These are phyloP conservation scores for Fusarium illudens DNA, from an alignment of 2,329 filamentous ascomycete species.

Conservation along the genomic window DNA sequence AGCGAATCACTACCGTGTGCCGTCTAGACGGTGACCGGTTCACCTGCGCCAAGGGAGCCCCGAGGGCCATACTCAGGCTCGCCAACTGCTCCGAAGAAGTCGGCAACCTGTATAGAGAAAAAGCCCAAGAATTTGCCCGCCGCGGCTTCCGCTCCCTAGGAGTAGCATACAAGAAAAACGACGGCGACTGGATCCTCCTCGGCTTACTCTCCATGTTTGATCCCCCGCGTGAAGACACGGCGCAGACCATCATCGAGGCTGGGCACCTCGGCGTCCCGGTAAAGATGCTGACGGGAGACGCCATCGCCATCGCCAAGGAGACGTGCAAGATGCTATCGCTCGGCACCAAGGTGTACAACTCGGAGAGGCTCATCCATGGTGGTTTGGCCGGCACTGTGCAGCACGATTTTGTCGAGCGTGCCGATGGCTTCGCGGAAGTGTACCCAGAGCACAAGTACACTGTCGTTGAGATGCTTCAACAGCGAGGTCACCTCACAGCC, in stretches of 20 bases:
- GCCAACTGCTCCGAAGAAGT: slow-evolving; percentile 9
- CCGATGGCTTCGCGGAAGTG: slow-evolving; percentile 24
- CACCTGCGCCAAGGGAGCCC: slow-evolving; percentile 16
- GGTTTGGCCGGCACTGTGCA: slow-evolving; percentile 19
- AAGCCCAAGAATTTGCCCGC: slow-evolving; percentile 22
- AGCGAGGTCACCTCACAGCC: slow-evolving; percentile 14
- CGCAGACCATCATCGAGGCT: slow-evolving; percentile 22
- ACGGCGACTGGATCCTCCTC: slow-evolving; percentile 18
- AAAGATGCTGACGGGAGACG: slow-evolving; percentile 28
- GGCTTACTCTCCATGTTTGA: slow-evolving; percentile 25
- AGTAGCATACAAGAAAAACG: slow-evolving; percentile 30
- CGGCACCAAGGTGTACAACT: slow-evolving; percentile 22
- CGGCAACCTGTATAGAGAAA: slow-evolving; percentile 16
- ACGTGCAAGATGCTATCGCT: slow-evolving; percentile 26
- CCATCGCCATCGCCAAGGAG: slow-evolving; percentile 23
- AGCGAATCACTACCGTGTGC: slow-evolving; percentile 24
- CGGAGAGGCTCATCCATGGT: slow-evolving; percentile 8
- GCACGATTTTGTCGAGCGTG: slow-evolving; percentile 26
- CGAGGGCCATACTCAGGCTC: slow-evolving; percentile 5
- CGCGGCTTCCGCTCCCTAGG: slow-evolving; percentile 21
- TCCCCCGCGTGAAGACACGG: slow-evolving; percentile 17
- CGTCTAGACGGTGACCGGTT: slow-evolving; percentile 3
- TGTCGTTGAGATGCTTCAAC: slow-evolving; percentile 22
- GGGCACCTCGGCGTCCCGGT: slow-evolving; percentile 17
- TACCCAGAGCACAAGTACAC: slow-evolving; percentile 24